Evolutionary conservation across 148 eudicot species (phyloP).

Genomic region (Salicornia ramosissima): DNA sequence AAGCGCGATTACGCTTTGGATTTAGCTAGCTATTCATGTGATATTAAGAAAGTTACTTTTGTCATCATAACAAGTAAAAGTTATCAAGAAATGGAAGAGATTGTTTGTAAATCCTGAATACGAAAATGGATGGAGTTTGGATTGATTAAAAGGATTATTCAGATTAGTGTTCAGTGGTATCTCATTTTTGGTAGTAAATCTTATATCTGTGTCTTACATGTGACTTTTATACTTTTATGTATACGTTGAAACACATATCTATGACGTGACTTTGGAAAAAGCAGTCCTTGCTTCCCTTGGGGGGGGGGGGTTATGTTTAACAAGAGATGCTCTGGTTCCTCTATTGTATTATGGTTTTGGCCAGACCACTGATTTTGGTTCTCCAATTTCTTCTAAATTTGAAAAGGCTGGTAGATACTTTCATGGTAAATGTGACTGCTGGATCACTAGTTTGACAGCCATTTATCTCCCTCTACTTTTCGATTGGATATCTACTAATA

Average conservation of each 20-base stretch:
- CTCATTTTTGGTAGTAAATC: too few species aligned
- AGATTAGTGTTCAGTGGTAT: background rate
- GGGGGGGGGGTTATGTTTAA: too few species aligned
- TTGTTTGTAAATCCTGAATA: too few species aligned
- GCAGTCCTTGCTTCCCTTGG: too few species aligned
- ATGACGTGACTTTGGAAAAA: too few species aligned
- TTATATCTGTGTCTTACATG: background rate
- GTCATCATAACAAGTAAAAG: too few species aligned
- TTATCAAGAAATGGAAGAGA: background rate
- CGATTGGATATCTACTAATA: background rate
- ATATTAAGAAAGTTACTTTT: background rate
- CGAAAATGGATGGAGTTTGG: background rate
- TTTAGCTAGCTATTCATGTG: background rate
- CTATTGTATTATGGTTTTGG: too few species aligned
- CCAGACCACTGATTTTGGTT: constrained; percentile 3
- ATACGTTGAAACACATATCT: too few species aligned
- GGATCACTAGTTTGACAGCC: background rate
- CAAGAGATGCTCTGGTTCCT: too few species aligned
- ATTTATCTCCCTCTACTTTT: background rate
- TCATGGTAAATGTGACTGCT: constrained; percentile 10
- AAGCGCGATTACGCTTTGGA: background rate
- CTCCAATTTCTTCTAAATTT: background rate
- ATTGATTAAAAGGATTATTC: too few species aligned
- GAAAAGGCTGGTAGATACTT: background rate
- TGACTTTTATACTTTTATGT: background rate